A percentile compares a stretch with the other conserved stretches of the same genome.
Conservation (phyloP, 352 stramenopile genomes). For the Phytophthora hybrid region DNA sequence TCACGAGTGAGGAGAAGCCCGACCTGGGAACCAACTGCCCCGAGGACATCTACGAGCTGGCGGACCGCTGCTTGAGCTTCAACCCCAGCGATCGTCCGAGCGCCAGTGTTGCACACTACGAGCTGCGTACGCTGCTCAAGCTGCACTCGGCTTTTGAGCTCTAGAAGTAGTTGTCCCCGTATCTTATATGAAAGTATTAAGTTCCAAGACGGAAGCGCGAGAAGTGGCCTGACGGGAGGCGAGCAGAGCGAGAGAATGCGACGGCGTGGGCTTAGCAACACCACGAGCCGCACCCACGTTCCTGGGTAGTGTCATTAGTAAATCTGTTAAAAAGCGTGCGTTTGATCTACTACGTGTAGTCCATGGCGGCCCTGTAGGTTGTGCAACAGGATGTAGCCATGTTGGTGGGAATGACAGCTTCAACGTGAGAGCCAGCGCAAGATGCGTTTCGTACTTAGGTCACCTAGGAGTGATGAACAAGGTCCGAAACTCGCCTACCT, state of each 20-base stretch:
- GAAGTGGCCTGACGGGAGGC: conserved; percentile 1
- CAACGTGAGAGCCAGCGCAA: conserved; percentile 11
- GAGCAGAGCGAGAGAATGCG: conserved; percentile 17
- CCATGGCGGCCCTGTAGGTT: too few species aligned
- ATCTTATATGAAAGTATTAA: conserved; percentile 43
- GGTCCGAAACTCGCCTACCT: conserved; percentile 6
- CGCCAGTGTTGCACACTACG: conserved; percentile 79
- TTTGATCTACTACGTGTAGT: conserved; percentile 2
- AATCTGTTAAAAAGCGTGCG: conserved; percentile 32
- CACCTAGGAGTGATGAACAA: not conserved
- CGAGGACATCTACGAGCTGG: conserved; percentile 72
- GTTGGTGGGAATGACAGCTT: conserved; percentile 2
- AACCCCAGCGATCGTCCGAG: conserved; percentile 69
- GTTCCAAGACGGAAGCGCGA: conserved; percentile 21
- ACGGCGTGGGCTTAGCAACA: not conserved
- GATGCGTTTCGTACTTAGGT: not conserved
- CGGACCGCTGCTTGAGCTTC: conserved; percentile 70
- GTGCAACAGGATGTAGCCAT: conserved; percentile 7
- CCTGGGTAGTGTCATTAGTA: conserved; percentile 39
- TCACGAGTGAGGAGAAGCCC: conserved; percentile 75
- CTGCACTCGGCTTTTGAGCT: conserved; percentile 66
- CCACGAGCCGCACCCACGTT: conserved; percentile 15
- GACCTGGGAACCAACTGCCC: conserved; percentile 65
- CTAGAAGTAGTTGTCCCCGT: conserved; percentile 36
- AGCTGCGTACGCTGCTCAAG: conserved; percentile 78